phyloP scores from a whole-genome alignment of 1,284 basidiomycete genomes.

The Marasmius tenuissimus region DNA sequence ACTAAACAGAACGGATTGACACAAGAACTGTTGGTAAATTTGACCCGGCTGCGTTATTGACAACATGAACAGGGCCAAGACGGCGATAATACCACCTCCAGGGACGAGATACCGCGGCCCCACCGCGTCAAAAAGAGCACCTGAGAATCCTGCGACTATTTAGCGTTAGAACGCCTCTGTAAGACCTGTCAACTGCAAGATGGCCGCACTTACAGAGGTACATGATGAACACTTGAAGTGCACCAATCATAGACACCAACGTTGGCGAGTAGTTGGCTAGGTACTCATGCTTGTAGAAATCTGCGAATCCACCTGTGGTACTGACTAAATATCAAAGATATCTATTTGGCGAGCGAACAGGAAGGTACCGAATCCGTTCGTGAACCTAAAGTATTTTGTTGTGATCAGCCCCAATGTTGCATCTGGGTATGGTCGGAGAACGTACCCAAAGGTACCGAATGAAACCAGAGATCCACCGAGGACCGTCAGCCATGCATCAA shows the following conservation, averaged over 20 bases:
- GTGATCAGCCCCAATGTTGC: background rate
- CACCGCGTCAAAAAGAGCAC: constrained; percentile 23
- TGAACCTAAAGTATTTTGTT: constrained; percentile 14
- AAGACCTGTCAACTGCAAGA: background rate
- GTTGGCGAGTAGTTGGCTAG: constrained; percentile 26
- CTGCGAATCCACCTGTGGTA: constrained; percentile 22
- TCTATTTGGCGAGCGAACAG: background rate
- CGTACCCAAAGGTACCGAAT: constrained; percentile 25
- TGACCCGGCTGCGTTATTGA: constrained; percentile 25
- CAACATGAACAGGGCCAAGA: constrained; percentile 24
- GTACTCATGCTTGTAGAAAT: constrained; percentile 24
- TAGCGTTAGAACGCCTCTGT: background rate
- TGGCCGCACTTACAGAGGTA: constrained; percentile 21
- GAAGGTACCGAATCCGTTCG: constrained; percentile 15
- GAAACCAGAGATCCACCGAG: constrained; percentile 21
- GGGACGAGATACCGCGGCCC: constrained; percentile 26
- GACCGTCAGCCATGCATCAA: constrained; percentile 24
- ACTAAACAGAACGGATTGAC: constrained; percentile 24
- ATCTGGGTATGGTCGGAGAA: background rate
- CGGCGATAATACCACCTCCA: constrained; percentile 20
- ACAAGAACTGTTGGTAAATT: constrained; percentile 28
- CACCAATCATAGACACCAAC: constrained; percentile 27
- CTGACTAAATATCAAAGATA: background rate
- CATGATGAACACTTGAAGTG: constrained; percentile 26
- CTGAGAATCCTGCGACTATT: constrained; percentile 18